Evolutionary conservation across 306 rosid genomes (phyloP).

Genomic region (Prosopis cineraria): DNA sequence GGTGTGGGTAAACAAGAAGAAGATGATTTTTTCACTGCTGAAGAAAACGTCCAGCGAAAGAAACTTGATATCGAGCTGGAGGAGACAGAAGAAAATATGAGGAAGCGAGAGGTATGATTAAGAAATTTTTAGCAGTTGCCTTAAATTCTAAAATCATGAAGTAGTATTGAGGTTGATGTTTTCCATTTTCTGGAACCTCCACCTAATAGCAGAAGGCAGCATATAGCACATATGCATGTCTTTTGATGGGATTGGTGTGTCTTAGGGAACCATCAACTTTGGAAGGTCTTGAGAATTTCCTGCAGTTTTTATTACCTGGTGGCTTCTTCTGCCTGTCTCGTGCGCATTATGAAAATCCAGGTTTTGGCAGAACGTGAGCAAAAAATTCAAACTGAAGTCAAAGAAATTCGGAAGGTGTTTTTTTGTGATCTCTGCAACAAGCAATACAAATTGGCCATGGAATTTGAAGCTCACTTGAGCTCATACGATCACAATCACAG

Average conservation of each 20-base stretch:
- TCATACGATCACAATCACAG: conserved; percentile 97
- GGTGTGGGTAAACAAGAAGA: conserved; percentile 95
- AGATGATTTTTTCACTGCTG: conserved; percentile 92
- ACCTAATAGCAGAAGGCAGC: conserved; percentile 92
- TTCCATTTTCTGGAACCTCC: conserved; percentile 79
- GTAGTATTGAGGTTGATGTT: conserved; percentile 74
- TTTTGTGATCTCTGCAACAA: conserved; percentile 97
- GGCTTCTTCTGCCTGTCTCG: conserved; percentile 99
- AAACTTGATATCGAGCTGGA: conserved; percentile 88
- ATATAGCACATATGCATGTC: conserved; percentile 86
- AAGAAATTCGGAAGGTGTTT: conserved; percentile 93
- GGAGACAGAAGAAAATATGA: conserved; percentile 80
- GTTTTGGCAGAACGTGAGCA: conserved; percentile 97
- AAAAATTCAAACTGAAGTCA: conserved; percentile 92
- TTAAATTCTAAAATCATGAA: conserved; percentile 40
- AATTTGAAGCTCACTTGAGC: conserved; percentile 92
- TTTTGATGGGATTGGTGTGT: conserved; percentile 85
- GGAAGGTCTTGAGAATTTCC: conserved; percentile 99
- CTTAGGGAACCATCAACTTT: conserved; percentile 92
- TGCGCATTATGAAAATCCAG: conserved; percentile 99
- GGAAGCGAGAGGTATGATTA: conserved; percentile 86
- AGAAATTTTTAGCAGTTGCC: conserved; percentile 33
- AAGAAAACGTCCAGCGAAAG: conserved; percentile 86
- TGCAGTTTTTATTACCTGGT: conserved; percentile 99
- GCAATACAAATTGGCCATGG: conserved; percentile 95